Conservation (phyloP, 495 filamentous ascomycete genomes). For the Penicillium tannophilum region DNA sequence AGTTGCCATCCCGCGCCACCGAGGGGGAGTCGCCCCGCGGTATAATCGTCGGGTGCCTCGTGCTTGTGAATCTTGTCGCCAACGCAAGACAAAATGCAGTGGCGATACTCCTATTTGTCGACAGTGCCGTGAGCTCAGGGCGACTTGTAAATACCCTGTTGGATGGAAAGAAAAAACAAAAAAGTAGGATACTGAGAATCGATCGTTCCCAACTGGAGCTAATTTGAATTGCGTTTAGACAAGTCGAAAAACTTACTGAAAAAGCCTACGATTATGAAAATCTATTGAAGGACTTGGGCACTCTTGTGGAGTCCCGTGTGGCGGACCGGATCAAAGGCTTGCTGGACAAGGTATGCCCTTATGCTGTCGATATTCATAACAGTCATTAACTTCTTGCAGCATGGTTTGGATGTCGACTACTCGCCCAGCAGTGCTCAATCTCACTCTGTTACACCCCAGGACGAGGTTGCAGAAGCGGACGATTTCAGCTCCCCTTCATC, state of each 20-base stretch:
- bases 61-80: slow-evolving; percentile 73
- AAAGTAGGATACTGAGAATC: slow-evolving; percentile 37
- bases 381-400: slow-evolving; percentile 9
- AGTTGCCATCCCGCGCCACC: slow-evolving; percentile 51
- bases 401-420: slow-evolving; percentile 28
- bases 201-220: too few relatives aligned
- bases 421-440: slow-evolving; percentile 35
- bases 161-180: slow-evolving; percentile 61
- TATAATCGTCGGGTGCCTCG: slow-evolving; percentile 48
- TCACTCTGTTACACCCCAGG: slow-evolving; percentile 37
- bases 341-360: slow-evolving; percentile 43
- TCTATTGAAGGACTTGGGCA: slow-evolving; percentile 43
- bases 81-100: slow-evolving; percentile 67
- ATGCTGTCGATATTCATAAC: neutral
- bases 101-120: slow-evolving; percentile 59
- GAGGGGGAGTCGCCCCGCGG: slow-evolving; percentile 32
- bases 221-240: slow-evolving; percentile 14
- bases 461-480: slow-evolving; percentile 28
- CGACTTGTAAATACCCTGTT: slow-evolving; percentile 55
- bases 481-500: slow-evolving; percentile 45
- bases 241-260: slow-evolving; percentile 46
- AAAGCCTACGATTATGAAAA: slow-evolving; percentile 54
- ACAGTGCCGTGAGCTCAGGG: slow-evolving; percentile 56
- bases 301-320: slow-evolving; percentile 33
- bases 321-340: slow-evolving; percentile 40